phyloP scores from a whole-genome alignment of 2,329 filamentous ascomycete genomes.

The Gaeumannomyces tritici region DNA sequence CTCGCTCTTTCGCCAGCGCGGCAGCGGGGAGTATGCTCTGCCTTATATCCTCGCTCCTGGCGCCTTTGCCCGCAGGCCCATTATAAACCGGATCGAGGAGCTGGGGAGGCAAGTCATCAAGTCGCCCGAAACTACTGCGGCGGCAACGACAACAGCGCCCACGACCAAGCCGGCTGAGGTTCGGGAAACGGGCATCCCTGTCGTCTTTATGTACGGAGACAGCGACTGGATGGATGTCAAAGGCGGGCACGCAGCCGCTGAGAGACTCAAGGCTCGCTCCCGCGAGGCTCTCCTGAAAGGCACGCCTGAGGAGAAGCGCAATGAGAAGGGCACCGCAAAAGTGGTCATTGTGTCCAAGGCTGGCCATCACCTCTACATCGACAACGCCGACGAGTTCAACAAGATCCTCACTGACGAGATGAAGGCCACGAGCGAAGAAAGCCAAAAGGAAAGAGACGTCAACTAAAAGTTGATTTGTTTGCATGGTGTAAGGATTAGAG shows the following conservation, averaged over 20 bases:
- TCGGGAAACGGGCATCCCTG: conserved; percentile 60
- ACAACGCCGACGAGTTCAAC: conserved; percentile 51
- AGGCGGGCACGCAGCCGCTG: conserved; percentile 70
- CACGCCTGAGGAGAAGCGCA: conserved; percentile 55
- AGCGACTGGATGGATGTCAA: conserved; percentile 98
- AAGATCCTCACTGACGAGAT: conserved; percentile 41
- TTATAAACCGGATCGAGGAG: conserved; percentile 78
- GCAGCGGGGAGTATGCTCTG: conserved; percentile 88
- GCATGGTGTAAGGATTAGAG: neutral
- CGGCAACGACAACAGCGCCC: neutral
- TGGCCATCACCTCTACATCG: conserved; percentile 50
- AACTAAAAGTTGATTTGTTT: neutral
- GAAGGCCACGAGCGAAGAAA: conserved; percentile 32
- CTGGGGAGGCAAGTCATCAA: conserved; percentile 64
- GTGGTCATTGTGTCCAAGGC: conserved; percentile 64
- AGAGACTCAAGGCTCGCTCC: conserved; percentile 65
- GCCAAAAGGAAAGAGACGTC: conserved; percentile 8
- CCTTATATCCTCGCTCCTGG: conserved; percentile 90
- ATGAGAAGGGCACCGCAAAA: conserved; percentile 72
- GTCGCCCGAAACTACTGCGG: conserved; percentile 12
- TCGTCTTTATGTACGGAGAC: conserved; percentile 94
- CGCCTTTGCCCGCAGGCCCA: conserved; percentile 77
- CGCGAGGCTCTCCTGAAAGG: conserved; percentile 49
- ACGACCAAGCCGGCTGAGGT: conserved; percentile 14
- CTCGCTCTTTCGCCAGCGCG: conserved; percentile 83